Percentiles rank a stretch among this genome's conserved stretches.
Conservation (phyloP, 164 flowering plant genomes). For the Akebia trifoliata region DNA sequence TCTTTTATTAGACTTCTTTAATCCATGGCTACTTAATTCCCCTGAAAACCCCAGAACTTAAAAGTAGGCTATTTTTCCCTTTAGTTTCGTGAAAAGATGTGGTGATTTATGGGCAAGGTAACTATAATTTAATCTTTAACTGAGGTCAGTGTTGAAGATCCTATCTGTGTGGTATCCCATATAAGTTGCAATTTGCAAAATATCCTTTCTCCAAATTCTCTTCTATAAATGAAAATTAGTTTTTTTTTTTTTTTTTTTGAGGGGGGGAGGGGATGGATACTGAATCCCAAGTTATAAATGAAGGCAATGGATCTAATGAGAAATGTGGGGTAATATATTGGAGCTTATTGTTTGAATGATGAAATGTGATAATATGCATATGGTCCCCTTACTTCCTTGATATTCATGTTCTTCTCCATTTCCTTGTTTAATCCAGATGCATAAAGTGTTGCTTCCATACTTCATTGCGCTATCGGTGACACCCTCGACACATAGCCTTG, state of each 20-base stretch:
- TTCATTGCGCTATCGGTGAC: constrained; percentile 58
- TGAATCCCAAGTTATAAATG: too few relatives aligned
- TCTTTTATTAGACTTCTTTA: too few relatives aligned
- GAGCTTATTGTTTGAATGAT: neutral
- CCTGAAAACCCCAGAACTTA: too few relatives aligned
- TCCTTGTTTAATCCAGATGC: constrained; percentile 59
- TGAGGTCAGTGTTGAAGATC: too few relatives aligned
- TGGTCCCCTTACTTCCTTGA: neutral
- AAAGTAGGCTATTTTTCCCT: too few relatives aligned
- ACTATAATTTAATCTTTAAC: too few relatives aligned
- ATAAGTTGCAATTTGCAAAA: neutral
- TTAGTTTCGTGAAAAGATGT: too few relatives aligned
- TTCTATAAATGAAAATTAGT: too few relatives aligned
- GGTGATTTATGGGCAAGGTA: too few relatives aligned
- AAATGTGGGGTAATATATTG: neutral
- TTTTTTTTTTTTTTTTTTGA: too few relatives aligned
- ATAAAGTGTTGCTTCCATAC: constrained; percentile 60
- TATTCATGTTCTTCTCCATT: neutral
- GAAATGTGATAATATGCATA: neutral
- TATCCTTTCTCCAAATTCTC: neutral
- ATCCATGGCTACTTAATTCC: too few relatives aligned
- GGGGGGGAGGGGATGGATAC: neutral
- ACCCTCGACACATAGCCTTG: constrained; percentile 71
- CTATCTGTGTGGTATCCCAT: neutral
- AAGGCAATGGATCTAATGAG: neutral